Base-by-base conservation (phyloP, 345 rosid species). In the Moringa oleifera region DNA sequence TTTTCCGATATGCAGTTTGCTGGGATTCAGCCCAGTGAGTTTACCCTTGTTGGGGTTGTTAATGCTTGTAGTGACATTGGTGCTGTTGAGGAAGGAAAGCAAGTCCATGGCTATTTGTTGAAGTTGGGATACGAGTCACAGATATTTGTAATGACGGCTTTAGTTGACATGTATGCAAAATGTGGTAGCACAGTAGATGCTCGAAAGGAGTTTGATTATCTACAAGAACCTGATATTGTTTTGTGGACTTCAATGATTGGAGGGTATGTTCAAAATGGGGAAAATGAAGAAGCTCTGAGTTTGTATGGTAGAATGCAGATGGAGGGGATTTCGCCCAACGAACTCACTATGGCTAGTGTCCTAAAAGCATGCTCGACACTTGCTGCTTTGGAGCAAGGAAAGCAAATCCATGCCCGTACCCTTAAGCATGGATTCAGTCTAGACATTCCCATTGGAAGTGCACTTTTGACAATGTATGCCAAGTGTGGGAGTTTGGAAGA, bases 91-190 rank as follows among this genome's bases (percentile, higher is more conserved):
- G 87, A 77, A 79, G 96, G 96, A 63, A 82, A 75, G 69, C 98
- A 89, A 73, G 71, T 78, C 55, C 96, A 91, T 68, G 72, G 66
- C 47, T 83, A 74, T 68, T 68, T 80, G 57, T 61, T 89, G 51
- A 89, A 86, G 69, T 67, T 83, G 73, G 96, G 90, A 61, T 86
- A 70, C 17, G 95, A 75, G 58, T 75, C 71, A 28, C 96, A 86
- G 62, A 65, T 85, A 52, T 85, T 72, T 64, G 77, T 84, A 23
- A 62, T 70, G 33, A 83, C 89, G 0, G 89, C 88, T 69, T 76
- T 91, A 75, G 91, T 86, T 62, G 87, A 87, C 69, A 82, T 90
- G 75, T 91, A 91, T 58, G 85, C 90, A 6, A 86, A 88, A 63
- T 80, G 80, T 23, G 82, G 80, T 22, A 62, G 63, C 61, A 65